Conservation (phyloP, 2,329 filamentous ascomycete genomes). For the Clonostachys byssicola region DNA sequence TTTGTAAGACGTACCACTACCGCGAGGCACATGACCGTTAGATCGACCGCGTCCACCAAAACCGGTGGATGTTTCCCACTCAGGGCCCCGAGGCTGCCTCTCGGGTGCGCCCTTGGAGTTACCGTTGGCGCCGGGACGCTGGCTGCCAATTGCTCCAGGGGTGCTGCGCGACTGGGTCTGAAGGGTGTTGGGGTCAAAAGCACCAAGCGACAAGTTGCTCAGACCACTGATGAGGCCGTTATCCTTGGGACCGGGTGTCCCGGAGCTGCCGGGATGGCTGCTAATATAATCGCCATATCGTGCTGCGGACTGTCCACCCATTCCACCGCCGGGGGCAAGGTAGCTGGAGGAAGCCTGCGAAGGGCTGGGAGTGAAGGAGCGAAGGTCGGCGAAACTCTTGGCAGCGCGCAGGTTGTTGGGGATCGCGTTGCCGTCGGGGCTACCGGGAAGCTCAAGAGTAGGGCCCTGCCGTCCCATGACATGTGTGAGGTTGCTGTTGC, state of each 20-base stretch:
- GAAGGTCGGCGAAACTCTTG: conserved; percentile 94
- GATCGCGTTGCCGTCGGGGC: conserved; percentile 57
- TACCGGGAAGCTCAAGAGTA: conserved; percentile 84
- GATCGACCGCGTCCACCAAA: conserved; percentile 49
- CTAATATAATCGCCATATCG: conserved; percentile 42
- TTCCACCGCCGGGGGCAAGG: conserved; percentile 39
- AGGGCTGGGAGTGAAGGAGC: conserved; percentile 92
- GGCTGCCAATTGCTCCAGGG: conserved; percentile 62
- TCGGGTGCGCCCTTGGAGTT: conserved; percentile 46
- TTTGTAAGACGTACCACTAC: conserved; percentile 46
- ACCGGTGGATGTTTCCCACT: conserved; percentile 52
- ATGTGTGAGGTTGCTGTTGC: conserved; percentile 63
- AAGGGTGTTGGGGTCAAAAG: conserved; percentile 39
- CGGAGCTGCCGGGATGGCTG: conserved; percentile 22
- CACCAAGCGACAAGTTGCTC: conserved; percentile 44
- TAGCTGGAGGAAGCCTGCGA: conserved; percentile 84
- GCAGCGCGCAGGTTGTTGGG: conserved; percentile 84
- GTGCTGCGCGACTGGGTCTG: conserved; percentile 35
- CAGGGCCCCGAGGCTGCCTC: conserved; percentile 59
- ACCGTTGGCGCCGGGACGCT: conserved; percentile 49
- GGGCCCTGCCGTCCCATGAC: conserved; percentile 77
- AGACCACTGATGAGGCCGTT: conserved; percentile 43
- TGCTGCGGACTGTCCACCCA: conserved; percentile 32
- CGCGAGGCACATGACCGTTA: conserved; percentile 58
- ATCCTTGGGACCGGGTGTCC: conserved; percentile 31